Evolutionary conservation across 129 eudicot genomes (phyloP).

Genomic region (Daucus carota): DH1_v3.0 NC_030381.2:6810501-6811000

Average conservation of each 20-base stretch:
- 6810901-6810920: conserved; percentile 91
- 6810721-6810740: conserved; percentile 62
- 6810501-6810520: no score
- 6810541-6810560: neutral
- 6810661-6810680: conserved; percentile 75
- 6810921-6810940: conserved; percentile 57
- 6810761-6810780: conserved; percentile 67
- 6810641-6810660: conserved; percentile 69
- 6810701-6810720: conserved; percentile 81
- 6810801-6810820: conserved; percentile 50
- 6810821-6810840: conserved; percentile 66
- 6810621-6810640: conserved; percentile 96
- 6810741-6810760: conserved; percentile 94
- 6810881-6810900: conserved; percentile 78
- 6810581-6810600: conserved; percentile 48
- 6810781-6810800: conserved; percentile 53
- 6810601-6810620: conserved; percentile 70
- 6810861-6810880: conserved; percentile 51
- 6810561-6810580: conserved; percentile 23
- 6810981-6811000: conserved; percentile 42
- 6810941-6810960: conserved; percentile 51
- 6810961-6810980: conserved; percentile 53
- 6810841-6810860: conserved; percentile 40
- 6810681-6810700: conserved; percentile 94
- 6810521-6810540: neutral